Evolutionary conservation across 2,329 filamentous ascomycete species (phyloP), one percentile per base, ranked within the genome.

Genomic region (Didymella glomerata): DNA sequence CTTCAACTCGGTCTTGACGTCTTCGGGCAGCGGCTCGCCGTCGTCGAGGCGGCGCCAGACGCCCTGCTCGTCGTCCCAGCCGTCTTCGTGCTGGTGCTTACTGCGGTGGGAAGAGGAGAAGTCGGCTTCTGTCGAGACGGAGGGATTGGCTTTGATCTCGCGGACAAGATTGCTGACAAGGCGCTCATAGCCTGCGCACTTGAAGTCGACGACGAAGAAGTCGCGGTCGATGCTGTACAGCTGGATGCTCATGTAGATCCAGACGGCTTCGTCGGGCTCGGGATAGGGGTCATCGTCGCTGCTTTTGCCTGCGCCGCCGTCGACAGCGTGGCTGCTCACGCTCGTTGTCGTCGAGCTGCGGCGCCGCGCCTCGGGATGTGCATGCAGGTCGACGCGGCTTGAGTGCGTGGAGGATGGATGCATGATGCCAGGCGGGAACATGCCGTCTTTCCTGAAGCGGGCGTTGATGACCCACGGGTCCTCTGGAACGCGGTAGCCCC

Each of bases 141-240:
- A 18, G n/a, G 36, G 36, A 40, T 40, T 40, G 1, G 70, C 70
- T 56, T 76, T 76, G 58, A 79, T 71, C 56, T 79, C 77, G 50
- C 74, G 74, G 8, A 79, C 75, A 46, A 82, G 73, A 5, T 77
- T 76, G 10, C 72, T 69, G 3, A 89, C 87, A 48, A 94, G 89
- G 54, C 95, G 92, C 80, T 99, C 95, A 79, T 99, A 99, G 20
- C 95, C 95, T 14, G 95, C 93, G 76, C 94, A 98, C 76, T 97
- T 98, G 83, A 99, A 99, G 77, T 99, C 95, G 48, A 99, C 95
- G 63, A 99, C 89, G 77, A 94, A 98, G 66, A 95, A 94, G 54
- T 91, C 90, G 57, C 88, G 88, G 76, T 98, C 94, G 82, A 98
- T 93, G 58, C 71, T 74, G 66, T 77, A 77, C 14, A 77, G 69